These are phyloP conservation scores for Articulospora tetracladia DNA, from an alignment of 495 filamentous ascomycete genomes.

Conservation along the genomic window DNA sequence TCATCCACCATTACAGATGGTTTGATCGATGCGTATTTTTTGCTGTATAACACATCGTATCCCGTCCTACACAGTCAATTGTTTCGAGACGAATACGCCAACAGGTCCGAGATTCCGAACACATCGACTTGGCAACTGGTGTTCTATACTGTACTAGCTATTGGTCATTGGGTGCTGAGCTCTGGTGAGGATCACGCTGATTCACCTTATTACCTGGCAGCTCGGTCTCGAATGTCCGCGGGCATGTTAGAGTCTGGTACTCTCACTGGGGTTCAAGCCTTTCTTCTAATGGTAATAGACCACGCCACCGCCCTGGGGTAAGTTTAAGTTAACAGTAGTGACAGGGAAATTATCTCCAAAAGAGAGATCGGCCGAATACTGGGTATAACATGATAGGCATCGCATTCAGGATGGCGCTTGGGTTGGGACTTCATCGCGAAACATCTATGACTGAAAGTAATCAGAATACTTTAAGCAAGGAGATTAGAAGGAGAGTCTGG, in stretches of 20 bases:
- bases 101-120: conserved; percentile 42
- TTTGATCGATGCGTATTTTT: conserved; percentile 49
- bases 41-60: conserved; percentile 50
- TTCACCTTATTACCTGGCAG: conserved; percentile 44
- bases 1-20: conserved; percentile 33
- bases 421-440: conserved; percentile 50
- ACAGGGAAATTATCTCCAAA: conserved; percentile 52
- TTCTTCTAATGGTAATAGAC: conserved; percentile 36
- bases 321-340: too few species aligned
- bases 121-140: conserved; percentile 46
- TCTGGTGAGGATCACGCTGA: conserved; percentile 36
- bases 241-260: conserved; percentile 50
- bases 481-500: conserved; percentile 26
- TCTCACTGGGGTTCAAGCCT: conserved; percentile 46
- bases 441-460: conserved; percentile 41
- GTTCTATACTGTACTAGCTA: conserved; percentile 44
- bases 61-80: conserved; percentile 51
- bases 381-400: conserved; percentile 51
- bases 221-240: conserved; percentile 37
- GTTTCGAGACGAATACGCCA: conserved; percentile 48
- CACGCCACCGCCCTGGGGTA: conserved; percentile 5
- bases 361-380: conserved; percentile 50
- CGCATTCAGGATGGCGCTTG: conserved; percentile 49
- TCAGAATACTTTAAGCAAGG: conserved; percentile 41
- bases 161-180: conserved; percentile 46